Base-by-base conservation (phyloP, 495 filamentous ascomycete genomes). In the Xylaria grammica region DNA sequence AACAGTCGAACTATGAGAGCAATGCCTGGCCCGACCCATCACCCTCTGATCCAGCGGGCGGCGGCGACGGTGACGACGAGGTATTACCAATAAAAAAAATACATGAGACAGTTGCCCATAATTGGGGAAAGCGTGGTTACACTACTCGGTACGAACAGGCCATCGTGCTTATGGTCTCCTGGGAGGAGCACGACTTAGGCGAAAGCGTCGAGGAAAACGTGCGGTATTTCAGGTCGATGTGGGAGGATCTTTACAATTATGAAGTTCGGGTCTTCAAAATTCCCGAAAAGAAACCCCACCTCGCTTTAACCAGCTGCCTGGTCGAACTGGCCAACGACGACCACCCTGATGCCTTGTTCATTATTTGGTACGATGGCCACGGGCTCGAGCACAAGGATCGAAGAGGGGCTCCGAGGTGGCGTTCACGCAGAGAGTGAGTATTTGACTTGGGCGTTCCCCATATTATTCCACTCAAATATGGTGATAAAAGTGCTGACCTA, bases 301-400 rank as follows among this genome's bases (percentile, higher is more conserved):
- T 55, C 4, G 52, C 52, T 0, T 42, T 55, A 4, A 55, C 52
- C 3, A 26, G 13, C 5, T 1, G 40, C 7, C 34, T 55, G 3
- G 5, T 55, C 4, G 4, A 27, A 17, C 20, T 55, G 13, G 52
- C 34, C 27, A 1, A 40, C n/a, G 7, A 4, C 4, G 52, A 55
- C 22, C 17, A 20, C 5, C 34, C 52, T 3, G 52, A 55, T 1
- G 40, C 32, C 3, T 20, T 55, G 10, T 55, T 55, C 27, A 10
- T 55, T 3, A 55, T 55, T 6, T 55, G 52, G 52, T 55, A 55
- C 22, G 52, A 55, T 8, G 52, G 52, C 20, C 52, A 55, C 15
- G 52, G 34, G 1, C 10, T 0, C 6, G 52, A 55, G 27, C 52
- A 42, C 15, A 3, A 7, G n/a, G 52, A 55, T 2, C 52, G 34